phyloP scores from a whole-genome alignment of 768 basidiomycete species.

The Cystofilobasidium capitatum region DNA sequence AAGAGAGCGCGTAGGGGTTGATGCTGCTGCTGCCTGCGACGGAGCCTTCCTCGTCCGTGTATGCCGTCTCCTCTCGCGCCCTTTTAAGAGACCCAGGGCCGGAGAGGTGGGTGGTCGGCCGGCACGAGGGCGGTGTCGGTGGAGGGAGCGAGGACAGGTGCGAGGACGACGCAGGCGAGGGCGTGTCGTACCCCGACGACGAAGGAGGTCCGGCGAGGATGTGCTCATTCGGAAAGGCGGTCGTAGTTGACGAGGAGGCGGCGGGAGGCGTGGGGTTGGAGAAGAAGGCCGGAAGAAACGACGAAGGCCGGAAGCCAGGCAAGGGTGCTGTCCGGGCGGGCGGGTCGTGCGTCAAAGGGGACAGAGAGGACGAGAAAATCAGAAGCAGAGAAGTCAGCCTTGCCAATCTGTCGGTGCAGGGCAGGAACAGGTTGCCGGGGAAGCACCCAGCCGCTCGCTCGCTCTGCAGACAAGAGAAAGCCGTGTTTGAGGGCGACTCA shows the following conservation, averaged over 20 bases:
- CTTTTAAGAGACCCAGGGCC: constrained; percentile 4
- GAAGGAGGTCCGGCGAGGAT: too few species aligned
- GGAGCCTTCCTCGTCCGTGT: not conserved
- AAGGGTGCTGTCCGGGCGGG: not conserved
- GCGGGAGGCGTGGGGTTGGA: not conserved
- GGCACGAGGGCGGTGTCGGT: not conserved
- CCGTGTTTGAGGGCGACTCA: not conserved
- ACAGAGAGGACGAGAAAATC: too few species aligned
- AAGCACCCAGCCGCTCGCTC: too few species aligned
- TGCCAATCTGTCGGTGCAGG: too few species aligned
- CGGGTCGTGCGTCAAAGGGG: too few species aligned
- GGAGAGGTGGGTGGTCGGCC: not conserved
- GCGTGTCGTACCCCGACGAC: not conserved
- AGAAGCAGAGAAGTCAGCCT: too few species aligned
- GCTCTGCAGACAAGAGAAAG: not conserved
- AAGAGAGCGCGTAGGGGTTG: constrained; percentile 15
- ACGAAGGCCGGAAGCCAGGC: not conserved
- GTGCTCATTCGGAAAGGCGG: too few species aligned
- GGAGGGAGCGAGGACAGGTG: not conserved
- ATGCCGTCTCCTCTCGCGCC: not conserved
- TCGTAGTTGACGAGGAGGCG: too few species aligned
- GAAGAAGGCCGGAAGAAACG: not conserved
- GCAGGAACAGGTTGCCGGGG: too few species aligned
- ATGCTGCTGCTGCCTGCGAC: not conserved
- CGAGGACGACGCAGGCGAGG: not conserved